These are phyloP conservation scores for Larix kaempferi DNA, from an alignment of 75 land plant species.

Conservation along the genomic window DNA sequence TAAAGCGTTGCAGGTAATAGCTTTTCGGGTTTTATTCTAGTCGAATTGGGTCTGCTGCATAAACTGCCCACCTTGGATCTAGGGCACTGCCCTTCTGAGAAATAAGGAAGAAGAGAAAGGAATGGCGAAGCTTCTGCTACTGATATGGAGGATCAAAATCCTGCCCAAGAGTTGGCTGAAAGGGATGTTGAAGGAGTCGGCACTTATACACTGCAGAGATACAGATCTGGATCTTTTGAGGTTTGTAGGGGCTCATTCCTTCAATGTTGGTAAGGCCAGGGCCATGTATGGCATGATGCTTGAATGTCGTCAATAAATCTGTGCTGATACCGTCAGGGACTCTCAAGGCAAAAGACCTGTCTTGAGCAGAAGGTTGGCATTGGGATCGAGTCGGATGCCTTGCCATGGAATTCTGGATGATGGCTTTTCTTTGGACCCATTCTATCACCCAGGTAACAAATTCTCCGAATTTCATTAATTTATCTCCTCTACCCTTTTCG, in stretches of 20 bases:
- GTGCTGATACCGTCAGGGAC: conserved; percentile 33
- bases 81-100: conserved; percentile 11
- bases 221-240: conserved; percentile 26
- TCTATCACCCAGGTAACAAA: too few species aligned
- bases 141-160: neutral
- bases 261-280: conserved; percentile 39
- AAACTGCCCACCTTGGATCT: conserved; percentile 21
- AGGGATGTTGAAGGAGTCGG: conserved; percentile 13
- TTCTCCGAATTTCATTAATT: too few species aligned
- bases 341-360: too few species aligned
- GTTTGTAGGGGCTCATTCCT: conserved; percentile 32
- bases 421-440: too few species aligned
- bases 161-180: conserved; percentile 25
- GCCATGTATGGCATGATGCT: conserved; percentile 44
- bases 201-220: conserved; percentile 18
- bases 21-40: too few species aligned
- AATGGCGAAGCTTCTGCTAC: neutral
- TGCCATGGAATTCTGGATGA: too few species aligned
- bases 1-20: too few species aligned
- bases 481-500: too few species aligned
- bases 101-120: conserved; percentile 4
- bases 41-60: too few species aligned
- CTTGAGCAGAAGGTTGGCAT: too few species aligned
- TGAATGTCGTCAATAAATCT: conserved; percentile 31
- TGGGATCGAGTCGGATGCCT: too few species aligned